Base-by-base conservation (phyloP, 2,329 filamentous ascomycete species). In the Paecilomyces formosus region DNA sequence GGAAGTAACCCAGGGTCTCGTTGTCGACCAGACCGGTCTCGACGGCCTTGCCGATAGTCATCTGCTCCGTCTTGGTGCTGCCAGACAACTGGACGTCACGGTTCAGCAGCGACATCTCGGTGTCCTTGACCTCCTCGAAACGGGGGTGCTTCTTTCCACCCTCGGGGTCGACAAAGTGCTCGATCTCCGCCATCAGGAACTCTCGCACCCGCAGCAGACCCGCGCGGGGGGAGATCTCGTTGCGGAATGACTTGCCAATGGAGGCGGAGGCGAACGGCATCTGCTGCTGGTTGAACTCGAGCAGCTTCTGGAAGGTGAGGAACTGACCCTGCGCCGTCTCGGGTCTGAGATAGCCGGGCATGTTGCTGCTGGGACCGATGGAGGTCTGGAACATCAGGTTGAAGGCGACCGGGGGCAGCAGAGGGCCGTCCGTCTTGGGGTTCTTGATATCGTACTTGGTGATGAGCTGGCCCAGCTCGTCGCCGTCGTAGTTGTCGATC, bases 281-380 rank as follows among this genome's bases (percentile, higher is more conserved):
- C 67, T 87, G 82, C 69, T 91, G 86, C 76, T 96, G 90, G 80
- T 97, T 97, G 81, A 92, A 97, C 65, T 97, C 93, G 60, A 97
- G 87, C 53, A 99, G 86, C 80, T 97, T 97, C 67, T 88, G 86
- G 75, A 99, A 99, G 78, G 96, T 97, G 64, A 97, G 80, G 78
- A 99, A 99, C 78, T 99, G 94, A 64, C 94, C 94, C 81, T 99
- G 94, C 3, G 94, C 94, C 30, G 94, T 99, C 78, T 99, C 94
- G 51, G 94, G 94, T 57, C 92, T 85, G 59, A 97, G 82, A 74
- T 91, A 97, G 57, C 90, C 92, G 54, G 89, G 85, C 62, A 89
- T 81, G 71, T 95, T 92, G 75, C 89, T 89, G 79, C 90, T 95
- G 58, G 93, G 92, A 62, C 94, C 94, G 72, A 99, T 97, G 35